Evolutionary conservation across 768 basidiomycete species (phyloP), one percentile per base, ranked within the genome.

Genomic region (Amanita rubescens): DNA sequence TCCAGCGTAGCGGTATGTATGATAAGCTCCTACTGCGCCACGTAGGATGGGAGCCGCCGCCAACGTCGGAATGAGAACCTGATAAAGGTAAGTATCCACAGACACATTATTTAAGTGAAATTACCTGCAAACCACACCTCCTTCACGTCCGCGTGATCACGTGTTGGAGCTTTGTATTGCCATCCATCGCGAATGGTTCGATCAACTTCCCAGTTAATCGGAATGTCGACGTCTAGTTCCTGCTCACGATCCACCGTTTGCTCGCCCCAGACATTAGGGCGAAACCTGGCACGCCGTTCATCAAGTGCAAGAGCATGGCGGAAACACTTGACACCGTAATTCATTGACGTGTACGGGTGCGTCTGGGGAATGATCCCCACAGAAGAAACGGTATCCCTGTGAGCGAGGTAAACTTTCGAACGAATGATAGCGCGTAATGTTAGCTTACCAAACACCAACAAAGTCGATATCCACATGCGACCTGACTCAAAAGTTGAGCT

Each of bases 381-480:
- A 3, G 61, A 62, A 7, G 63, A 62, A 25, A 64, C 63, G 4
- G 63, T 64, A 51, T 64, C 63, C 63, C 63, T 64, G 45, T 14
- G 5, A 12, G 20, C 5, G 27, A 34, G 27, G 27, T 49, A n/a
- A 57, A 20, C 14, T 2, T 10, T 11, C 17, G 6, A 27, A 5
- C 19, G 17, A 54, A 17, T 12, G 34, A 14, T 14, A 32, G 19
- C 11, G 34, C 14, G 17, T n/a, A n/a, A 27, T 14, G 32, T 44
- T 41, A 17, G 2, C 64, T n/a, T 52, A 68, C 68, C 68, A 69
- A 27, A 69, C 67, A 15, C 68, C 68, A 5, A 69, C 54, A 45
- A 69, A 69, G 19, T 69, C 65, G n/a, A 69, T 63, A 17, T 61
- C 62, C 10, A 65, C 65, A 1, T 58, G 58, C 22, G 46, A 53